Conservation (phyloP, 1,284 basidiomycete species). For the Cryptococcus hybrid region DNA sequence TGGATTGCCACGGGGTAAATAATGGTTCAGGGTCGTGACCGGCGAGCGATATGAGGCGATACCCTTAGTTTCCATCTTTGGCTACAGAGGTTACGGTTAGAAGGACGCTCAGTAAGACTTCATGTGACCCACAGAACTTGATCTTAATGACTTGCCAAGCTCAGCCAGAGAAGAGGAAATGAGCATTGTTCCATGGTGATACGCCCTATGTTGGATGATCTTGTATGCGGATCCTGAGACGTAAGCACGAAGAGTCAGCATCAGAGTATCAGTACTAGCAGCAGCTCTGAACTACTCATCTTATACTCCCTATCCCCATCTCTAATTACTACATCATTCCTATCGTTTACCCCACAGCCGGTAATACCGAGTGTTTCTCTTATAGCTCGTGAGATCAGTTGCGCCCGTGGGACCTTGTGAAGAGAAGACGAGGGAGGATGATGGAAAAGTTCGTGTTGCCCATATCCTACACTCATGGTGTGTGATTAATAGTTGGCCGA, state of each 20-base stretch:
- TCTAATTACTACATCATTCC: slow-evolving; percentile 84
- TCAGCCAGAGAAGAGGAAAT: slow-evolving; percentile 73
- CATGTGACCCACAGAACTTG: slow-evolving; percentile 61
- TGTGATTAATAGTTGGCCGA: neutral
- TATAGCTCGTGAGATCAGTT: slow-evolving; percentile 75
- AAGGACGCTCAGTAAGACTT: neutral
- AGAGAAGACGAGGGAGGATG: slow-evolving; percentile 71
- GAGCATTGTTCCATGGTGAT: slow-evolving; percentile 99
- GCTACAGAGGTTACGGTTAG: slow-evolving; percentile 51
- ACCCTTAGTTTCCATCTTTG: slow-evolving; percentile 75
- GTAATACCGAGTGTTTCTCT: slow-evolving; percentile 62
- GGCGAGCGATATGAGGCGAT: slow-evolving; percentile 90
- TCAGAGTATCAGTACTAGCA: neutral
- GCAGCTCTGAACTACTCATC: slow-evolving; percentile 60
- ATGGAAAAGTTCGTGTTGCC: slow-evolving; percentile 99
- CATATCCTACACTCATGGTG: slow-evolving; percentile 63
- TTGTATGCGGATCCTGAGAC: slow-evolving; percentile 98
- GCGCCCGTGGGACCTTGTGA: slow-evolving; percentile 70
- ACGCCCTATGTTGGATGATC: slow-evolving; percentile 84
- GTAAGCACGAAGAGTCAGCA: slow-evolving; percentile 51
- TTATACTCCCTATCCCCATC: slow-evolving; percentile 61
- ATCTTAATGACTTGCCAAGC: slow-evolving; percentile 69
- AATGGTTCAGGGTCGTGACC: slow-evolving; percentile 75
- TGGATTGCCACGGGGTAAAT: slow-evolving; percentile 44
- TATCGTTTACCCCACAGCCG: slow-evolving; percentile 74